A percentile compares a stretch with the other conserved stretches of the same genome.
Evolutionary conservation across 2,329 filamentous ascomycete species (phyloP).

Genomic region (Furcasterigmium sp.): DNA sequence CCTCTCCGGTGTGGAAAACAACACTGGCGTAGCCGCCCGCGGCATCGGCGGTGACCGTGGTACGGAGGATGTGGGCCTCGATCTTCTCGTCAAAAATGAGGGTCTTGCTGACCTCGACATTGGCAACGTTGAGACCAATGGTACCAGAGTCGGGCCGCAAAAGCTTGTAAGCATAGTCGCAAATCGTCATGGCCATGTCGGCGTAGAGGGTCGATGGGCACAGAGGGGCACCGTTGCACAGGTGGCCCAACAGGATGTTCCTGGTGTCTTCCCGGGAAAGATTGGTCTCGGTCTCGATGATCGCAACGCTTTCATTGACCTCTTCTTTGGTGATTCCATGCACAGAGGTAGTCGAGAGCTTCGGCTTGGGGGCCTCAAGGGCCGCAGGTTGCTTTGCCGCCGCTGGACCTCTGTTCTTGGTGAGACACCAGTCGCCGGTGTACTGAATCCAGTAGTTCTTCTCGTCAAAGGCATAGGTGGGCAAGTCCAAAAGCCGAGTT

Average conservation of each 20-base stretch:
- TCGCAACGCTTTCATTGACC: conserved; percentile 53
- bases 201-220: conserved; percentile 56
- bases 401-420: conserved; percentile 57
- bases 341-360: conserved; percentile 60
- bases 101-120: conserved; percentile 66
- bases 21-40: conserved; percentile 49
- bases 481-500: conserved; percentile 52
- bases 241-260: conserved; percentile 55
- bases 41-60: conserved; percentile 55
- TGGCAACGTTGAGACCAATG: conserved; percentile 57
- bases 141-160: conserved; percentile 49
- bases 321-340: conserved; percentile 60
- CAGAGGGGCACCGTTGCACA: conserved; percentile 61
- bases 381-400: conserved; percentile 22
- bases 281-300: conserved; percentile 61
- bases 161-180: conserved; percentile 59
- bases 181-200: conserved; percentile 60
- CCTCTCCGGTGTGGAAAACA: conserved; percentile 54
- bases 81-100: conserved; percentile 50
- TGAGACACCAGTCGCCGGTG: conserved; percentile 65
- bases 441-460: conserved; percentile 67
- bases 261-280: conserved; percentile 59
- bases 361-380: conserved; percentile 40
- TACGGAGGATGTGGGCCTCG: conserved; percentile 52
- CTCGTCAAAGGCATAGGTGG: conserved; percentile 66